phyloP scores from a whole-genome alignment of 768 basidiomycete genomes.

The Calocera cornea region DNA sequence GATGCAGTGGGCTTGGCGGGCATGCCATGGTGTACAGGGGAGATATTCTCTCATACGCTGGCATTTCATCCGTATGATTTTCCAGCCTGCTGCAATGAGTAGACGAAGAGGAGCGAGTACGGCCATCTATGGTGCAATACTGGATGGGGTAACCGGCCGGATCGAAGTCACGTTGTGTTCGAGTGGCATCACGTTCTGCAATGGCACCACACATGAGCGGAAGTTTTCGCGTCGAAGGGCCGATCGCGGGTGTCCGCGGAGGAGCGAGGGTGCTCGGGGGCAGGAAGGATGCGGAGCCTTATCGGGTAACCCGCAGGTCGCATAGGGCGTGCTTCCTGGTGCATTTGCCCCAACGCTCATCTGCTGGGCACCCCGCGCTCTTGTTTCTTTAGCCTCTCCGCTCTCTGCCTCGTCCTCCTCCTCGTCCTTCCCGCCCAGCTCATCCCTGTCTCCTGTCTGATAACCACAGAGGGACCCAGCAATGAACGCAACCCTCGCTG shows the following conservation, averaged over 20 bases:
- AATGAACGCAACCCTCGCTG: not conserved
- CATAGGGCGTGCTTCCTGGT: not conserved
- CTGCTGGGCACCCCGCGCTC: not conserved
- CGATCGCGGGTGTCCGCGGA: not conserved
- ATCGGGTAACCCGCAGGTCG: not conserved
- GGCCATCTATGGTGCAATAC: too few species aligned
- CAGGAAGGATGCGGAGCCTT: not conserved
- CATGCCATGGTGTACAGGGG: too few species aligned
- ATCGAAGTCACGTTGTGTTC: too few species aligned
- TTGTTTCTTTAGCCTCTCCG: not conserved
- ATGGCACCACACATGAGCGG: too few species aligned
- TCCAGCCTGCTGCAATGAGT: too few species aligned
- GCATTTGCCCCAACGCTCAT: conserved; percentile 2
- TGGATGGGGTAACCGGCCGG: too few species aligned
- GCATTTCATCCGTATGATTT: too few species aligned
- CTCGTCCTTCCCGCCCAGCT: not conserved
- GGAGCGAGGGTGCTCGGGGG: not conserved
- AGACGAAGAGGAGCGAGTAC: too few species aligned
- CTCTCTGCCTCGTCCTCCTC: not conserved
- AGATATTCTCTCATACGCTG: too few species aligned
- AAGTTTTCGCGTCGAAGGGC: not conserved
- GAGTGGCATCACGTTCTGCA: too few species aligned
- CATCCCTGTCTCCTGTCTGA: not conserved
- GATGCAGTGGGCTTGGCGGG: too few species aligned
- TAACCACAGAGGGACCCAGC: not conserved